Conservation (phyloP, 2,329 filamentous ascomycete species). For the Diaporthe vaccinii region DNA sequence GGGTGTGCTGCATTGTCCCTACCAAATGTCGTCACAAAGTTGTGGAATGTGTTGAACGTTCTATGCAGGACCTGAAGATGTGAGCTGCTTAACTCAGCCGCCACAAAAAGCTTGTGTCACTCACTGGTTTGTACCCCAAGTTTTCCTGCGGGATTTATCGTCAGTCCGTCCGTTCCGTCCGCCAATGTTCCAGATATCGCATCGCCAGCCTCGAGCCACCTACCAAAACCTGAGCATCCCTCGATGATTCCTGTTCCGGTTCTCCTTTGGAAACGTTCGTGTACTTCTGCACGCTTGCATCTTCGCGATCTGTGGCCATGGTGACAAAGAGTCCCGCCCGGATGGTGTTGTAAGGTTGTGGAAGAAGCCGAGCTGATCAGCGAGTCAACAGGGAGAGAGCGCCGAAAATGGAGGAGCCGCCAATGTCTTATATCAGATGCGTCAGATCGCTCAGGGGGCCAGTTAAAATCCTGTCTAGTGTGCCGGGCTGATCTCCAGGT, state of each 20-base stretch:
- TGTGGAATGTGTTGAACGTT: constrained; percentile 69
- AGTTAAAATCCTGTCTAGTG: background rate
- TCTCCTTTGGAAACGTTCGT: constrained; percentile 8
- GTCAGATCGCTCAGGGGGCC: background rate
- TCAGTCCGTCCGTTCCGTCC: background rate
- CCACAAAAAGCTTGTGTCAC: constrained; percentile 43
- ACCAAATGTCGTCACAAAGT: constrained; percentile 72
- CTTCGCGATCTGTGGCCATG: constrained; percentile 1
- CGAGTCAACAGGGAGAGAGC: background rate
- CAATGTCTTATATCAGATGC: background rate
- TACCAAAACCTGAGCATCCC: constrained; percentile 15
- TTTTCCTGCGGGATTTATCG: constrained; percentile 52
- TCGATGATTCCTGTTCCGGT: constrained; percentile 4
- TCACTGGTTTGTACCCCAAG: constrained; percentile 68
- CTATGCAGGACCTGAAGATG: constrained; percentile 64
- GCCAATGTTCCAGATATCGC: background rate
- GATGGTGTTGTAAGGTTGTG: background rate
- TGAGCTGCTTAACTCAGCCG: constrained; percentile 7
- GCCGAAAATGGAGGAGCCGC: background rate
- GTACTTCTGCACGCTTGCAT: constrained; percentile 16
- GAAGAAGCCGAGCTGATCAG: background rate
- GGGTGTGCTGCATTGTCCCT: constrained; percentile 32
- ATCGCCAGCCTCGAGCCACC: background rate
- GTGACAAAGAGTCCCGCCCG: background rate
- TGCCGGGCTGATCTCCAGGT: background rate